phyloP scores from a whole-genome alignment of 1,284 basidiomycete species.

The Athelia sp. region DNA sequence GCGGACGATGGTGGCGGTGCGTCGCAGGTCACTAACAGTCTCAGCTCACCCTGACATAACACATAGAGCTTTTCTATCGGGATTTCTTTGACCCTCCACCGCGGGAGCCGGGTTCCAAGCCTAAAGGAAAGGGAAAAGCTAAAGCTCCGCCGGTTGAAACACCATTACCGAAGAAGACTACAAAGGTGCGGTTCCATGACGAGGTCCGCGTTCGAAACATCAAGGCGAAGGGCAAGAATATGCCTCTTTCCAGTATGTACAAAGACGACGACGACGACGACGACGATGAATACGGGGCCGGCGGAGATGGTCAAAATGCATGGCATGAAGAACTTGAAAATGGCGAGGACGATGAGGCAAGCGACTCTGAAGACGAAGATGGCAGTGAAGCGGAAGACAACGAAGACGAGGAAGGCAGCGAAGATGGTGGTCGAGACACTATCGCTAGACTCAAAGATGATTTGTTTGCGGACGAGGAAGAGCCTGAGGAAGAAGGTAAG shows the following conservation, averaged over 20 bases:
- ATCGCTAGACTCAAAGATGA: conserved; percentile 64
- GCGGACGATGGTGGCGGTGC: conserved; percentile 37
- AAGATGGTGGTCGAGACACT: conserved; percentile 28
- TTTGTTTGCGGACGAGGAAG: conserved; percentile 61
- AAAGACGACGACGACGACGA: conserved; percentile 31
- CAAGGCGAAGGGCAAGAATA: conserved; percentile 58
- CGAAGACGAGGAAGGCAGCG: conserved; percentile 17
- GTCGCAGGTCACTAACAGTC: conserved; percentile 9
- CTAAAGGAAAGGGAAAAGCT: conserved; percentile 14
- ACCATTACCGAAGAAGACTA: conserved; percentile 14
- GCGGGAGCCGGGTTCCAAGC: conserved; percentile 11
- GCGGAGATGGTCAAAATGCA: conserved; percentile 10
- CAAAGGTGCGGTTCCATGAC: conserved; percentile 74
- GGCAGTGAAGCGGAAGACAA: conserved; percentile 23
- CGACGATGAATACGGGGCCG: conserved; percentile 19
- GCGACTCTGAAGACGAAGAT: conserved; percentile 17
- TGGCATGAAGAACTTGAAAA: conserved; percentile 15
- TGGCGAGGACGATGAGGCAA: conserved; percentile 21
- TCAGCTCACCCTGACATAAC: conserved; percentile 7
- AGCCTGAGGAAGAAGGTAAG: conserved; percentile 13
- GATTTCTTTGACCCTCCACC: conserved; percentile 71
- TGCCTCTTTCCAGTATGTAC: conserved; percentile 39
- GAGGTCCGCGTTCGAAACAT: conserved; percentile 79
- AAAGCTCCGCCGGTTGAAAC: neutral
- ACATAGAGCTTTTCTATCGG: conserved; percentile 56